phyloP scores from a whole-genome alignment of 164 flowering plant species.

The Vitis rupestris region DNA sequence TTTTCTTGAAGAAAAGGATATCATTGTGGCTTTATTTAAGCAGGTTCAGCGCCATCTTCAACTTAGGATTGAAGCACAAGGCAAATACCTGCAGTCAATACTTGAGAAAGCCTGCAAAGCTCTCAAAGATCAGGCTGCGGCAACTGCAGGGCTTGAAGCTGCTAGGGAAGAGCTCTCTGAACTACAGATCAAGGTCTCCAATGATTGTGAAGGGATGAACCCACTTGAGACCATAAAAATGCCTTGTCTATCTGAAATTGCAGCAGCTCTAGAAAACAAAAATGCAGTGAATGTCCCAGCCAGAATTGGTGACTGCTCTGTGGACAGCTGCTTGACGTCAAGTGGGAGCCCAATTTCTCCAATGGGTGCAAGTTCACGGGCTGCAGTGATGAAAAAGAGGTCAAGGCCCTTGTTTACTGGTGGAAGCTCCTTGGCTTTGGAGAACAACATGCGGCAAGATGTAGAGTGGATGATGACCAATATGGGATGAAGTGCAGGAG shows the following conservation, averaged over 20 bases:
- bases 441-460: slow-evolving; percentile 40
- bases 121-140: slow-evolving; percentile 58
- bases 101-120: slow-evolving; percentile 92
- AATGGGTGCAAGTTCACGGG: slow-evolving; percentile 32
- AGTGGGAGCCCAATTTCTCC: slow-evolving; percentile 61
- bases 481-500: slow-evolving; percentile 31
- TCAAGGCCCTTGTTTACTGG: slow-evolving; percentile 45
- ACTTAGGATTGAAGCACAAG: slow-evolving; percentile 86
- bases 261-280: slow-evolving; percentile 42
- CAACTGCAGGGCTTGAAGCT: slow-evolving; percentile 66
- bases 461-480: slow-evolving; percentile 64
- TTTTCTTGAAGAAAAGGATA: not conserved
- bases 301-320: slow-evolving; percentile 58
- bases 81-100: slow-evolving; percentile 81
- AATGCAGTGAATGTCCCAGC: slow-evolving; percentile 32
- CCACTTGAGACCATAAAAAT: slow-evolving; percentile 41
- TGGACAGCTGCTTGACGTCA: slow-evolving; percentile 75
- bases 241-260: slow-evolving; percentile 47
- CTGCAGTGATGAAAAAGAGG: slow-evolving; percentile 61
- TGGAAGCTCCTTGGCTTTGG: slow-evolving; percentile 50
- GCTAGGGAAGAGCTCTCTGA: slow-evolving; percentile 80
- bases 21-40: not conserved
- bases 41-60: slow-evolving; percentile 93
- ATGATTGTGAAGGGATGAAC: slow-evolving; percentile 34
- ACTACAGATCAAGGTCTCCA: slow-evolving; percentile 65